Evolutionary conservation across 139 green algal genomes (phyloP).

Genomic region (Coelastrella sp.): DNA sequence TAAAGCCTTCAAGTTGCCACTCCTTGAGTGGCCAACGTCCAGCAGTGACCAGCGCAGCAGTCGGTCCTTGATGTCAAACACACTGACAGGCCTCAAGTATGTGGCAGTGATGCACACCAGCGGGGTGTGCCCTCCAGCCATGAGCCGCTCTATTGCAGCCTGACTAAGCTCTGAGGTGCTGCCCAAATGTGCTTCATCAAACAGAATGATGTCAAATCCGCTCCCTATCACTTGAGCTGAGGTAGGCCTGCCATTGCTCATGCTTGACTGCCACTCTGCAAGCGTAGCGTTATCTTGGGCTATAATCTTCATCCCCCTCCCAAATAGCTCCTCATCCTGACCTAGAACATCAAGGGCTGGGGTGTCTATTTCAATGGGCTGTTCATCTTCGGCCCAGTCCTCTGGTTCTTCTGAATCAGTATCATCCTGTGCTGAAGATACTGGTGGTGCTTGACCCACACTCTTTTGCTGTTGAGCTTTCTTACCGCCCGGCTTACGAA

Average conservation of each 20-base stretch:
- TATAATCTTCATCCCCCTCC: background rate
- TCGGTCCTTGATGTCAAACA: background rate
- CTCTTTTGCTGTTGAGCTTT: too few species aligned
- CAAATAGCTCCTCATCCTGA: constrained; percentile 20
- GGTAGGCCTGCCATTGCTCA: background rate
- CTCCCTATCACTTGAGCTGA: background rate
- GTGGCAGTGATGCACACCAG: constrained; percentile 17
- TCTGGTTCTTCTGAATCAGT: too few species aligned
- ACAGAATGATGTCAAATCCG: constrained; percentile 28
- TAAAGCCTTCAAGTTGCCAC: constrained; percentile 22
- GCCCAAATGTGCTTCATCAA: constrained; percentile 28
- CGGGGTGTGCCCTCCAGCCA: background rate
- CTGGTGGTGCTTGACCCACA: too few species aligned
- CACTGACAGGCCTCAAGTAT: constrained; percentile 5
- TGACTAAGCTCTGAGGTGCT: background rate
- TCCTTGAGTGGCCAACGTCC: background rate
- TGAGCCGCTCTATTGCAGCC: background rate
- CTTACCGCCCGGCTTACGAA: too few species aligned
- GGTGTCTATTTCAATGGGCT: too few species aligned
- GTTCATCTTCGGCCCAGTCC: too few species aligned
- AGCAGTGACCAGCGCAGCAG: constrained; percentile 1
- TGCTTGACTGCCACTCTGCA: background rate
- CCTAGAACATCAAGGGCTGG: too few species aligned
- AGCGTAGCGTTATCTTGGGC: background rate
- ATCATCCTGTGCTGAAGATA: too few species aligned